Evolutionary conservation across 1,139 yeast genomes (phyloP), one percentile per base, ranked within the genome.

Genomic region (Blastobotrys apis): DNA sequence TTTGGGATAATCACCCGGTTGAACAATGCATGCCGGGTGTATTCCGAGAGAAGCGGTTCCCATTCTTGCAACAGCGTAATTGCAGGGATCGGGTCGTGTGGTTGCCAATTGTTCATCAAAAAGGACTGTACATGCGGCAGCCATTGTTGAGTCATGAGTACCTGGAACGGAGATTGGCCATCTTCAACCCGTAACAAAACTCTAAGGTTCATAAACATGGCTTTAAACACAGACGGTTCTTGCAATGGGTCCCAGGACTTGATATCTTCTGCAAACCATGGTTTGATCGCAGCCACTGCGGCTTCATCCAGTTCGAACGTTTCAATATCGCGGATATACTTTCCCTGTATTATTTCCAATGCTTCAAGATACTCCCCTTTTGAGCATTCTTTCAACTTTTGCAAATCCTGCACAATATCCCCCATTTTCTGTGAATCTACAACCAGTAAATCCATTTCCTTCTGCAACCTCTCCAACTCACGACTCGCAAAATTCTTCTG

Each of bases 11-110:
- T 52, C 2, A 62, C 53, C 8, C 55, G 56, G 5, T 51, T 41
- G 12, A 68, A 51, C 12, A 69, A 51, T 17, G 58, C 53, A 4
- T 64, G 55, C 13, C 66, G 50, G 5, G 72, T 52, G 16, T 53
- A 52, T 1, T 53, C 54, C 2, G 72, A 70, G 2, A 77, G 45
- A 0, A 75, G 49, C 0, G 61, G 60, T 32, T 64, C 65, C 71
- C 77, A 75, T 30, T 73, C 74, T 25, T 76, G 68, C 2, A 66
- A 46, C 12, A 66, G 43, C 3, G 56, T 41, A 5, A 65, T 45
- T 2, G 61, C 63, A 3, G 61, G 37, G 5, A 57, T 54, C 1
- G 66, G 44, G 66, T 50, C 22, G 15, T 8, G 4, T 60, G 64
- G 55, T 20, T 54, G 47, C 68, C 78, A 75, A 5, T 59, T 52